Base-by-base conservation (phyloP, 176 grass and related monocot species). In the Bromus sterilis region DNA sequence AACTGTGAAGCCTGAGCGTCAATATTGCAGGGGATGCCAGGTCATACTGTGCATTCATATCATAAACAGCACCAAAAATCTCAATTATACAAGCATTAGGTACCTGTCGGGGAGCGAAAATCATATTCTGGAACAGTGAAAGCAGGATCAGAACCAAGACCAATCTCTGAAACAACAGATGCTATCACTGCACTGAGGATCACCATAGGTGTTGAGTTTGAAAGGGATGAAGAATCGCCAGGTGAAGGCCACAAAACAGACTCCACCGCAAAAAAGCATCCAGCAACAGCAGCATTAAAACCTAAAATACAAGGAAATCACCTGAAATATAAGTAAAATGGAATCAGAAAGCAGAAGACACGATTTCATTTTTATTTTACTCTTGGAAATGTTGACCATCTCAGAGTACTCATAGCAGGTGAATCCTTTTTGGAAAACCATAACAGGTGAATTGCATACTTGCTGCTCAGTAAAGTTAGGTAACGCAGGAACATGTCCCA, bases 151-250 rank as follows among this genome's bases (percentile, higher is more conserved):
- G 92, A 91, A 81, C 92, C 95, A 56, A 94, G 88, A 83, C 95
- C 92, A 55, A 98, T 76, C 75, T 93, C 90, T 83, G 95, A 94
- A 89, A 98, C 36, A 70, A 94, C 88, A 78, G 95, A 98, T 66
- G 90, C 92, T 91, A 98, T 98, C 25, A 98, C 92, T 65, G 92
- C 87, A 89, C 95, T 98, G 16, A 98, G 92, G 75, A 98, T 98
- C 78, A 94, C 92, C 84, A 94, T 94, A 42, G 95, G 82, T 71
- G 95, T 98, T 11, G 90, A 87, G 79, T 93, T 94, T 48, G 95
- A 82, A 84, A 98, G 81, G 66, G 92, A 87, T 48, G 76, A 98
- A 42, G 92, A 76, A 70, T 91, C 88, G 1, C 72, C 15, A 69
- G 92, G 83, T 80, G 89, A 88, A 83, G 90, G 95, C 95, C 92